Evolutionary conservation across 805 yeast genomes (phyloP), one percentile per base, ranked within the genome.

Genomic region (Candida nitratophila): DNA sequence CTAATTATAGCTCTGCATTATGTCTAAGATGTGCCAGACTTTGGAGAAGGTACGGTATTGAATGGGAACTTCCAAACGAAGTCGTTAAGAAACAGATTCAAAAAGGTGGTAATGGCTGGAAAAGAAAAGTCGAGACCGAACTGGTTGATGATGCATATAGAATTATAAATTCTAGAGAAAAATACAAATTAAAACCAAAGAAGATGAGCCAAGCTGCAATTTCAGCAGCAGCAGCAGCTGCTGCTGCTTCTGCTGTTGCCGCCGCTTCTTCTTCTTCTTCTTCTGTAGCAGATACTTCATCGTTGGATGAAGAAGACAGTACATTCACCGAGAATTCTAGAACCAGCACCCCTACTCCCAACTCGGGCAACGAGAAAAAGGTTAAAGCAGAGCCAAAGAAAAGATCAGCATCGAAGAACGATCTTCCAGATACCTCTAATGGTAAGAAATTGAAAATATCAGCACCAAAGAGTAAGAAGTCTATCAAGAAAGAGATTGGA

Each of bases 21-120:
- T 91, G 99, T 60, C 64, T 74, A 26, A 70, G 98, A 43, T 91
- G 99, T 67, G 96, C 96, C 0, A 73, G 85, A 46, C 57, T 93
- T 26, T 91, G 98, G 98, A 73, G 96, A 60, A 68, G 95, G 34
- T 91, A 91, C 61, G 96, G 89, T 0, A 81, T 86, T 0, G 71
- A 69, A 10, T 93, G 98, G 98, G 87, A 82, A 50, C 79, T 78
- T 30, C 96, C 96, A 0, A 52, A 64, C 21, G 88, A 81, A 43
- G 79, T 86, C 0, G 62, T 79, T 37, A 76, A 71, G 57, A 77
- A 75, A 46, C 61, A 56, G 34, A 59, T 53, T 16, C 67, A 63
- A 46, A 60, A 64, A 44, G 63, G 78, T 14, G 73, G 76, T 19
- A 71, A 70, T 32, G 76, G 76, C 1, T 77, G 81, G 81, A 77